phyloP scores from a whole-genome alignment of 176 grass and related monocot genomes.

The Bothriochloa decipiens region DNA sequence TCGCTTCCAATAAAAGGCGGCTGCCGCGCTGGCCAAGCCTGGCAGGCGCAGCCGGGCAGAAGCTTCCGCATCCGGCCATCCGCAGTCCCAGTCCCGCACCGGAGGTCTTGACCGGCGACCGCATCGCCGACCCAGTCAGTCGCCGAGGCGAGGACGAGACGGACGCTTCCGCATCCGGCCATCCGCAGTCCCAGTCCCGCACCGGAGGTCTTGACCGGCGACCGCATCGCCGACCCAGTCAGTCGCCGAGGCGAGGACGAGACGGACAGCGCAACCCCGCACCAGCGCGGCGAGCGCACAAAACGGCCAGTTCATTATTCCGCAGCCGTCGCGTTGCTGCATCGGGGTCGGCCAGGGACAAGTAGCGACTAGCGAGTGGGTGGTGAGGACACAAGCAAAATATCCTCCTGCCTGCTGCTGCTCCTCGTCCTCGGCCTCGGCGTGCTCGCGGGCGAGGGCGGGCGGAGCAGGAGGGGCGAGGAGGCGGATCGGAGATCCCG shows the following conservation, averaged over 20 bases:
- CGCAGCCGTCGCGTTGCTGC: constrained; percentile 32
- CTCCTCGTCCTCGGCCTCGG: constrained; percentile 26
- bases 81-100: neutral
- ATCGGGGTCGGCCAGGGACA: neutral
- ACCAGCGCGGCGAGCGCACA: constrained; percentile 2
- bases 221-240: too few relatives aligned
- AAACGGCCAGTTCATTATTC: constrained; percentile 6
- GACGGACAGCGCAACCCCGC: too few relatives aligned
- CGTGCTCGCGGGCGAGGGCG: neutral
- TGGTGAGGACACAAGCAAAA: neutral
- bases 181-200: too few relatives aligned
- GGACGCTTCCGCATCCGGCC: neutral
- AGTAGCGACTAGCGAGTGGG: neutral
- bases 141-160: neutral
- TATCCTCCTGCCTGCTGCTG: constrained; percentile 29
- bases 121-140: neutral
- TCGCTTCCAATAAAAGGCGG: constrained; percentile 1
- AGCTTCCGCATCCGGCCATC: constrained; percentile 17
- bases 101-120: neutral
- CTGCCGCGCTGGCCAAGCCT: constrained; percentile 45
- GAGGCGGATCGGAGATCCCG: constrained; percentile 48
- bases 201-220: too few relatives aligned
- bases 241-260: too few relatives aligned
- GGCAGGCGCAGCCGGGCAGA: constrained; percentile 27
- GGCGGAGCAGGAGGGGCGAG: neutral